These are phyloP conservation scores for Carex littledalei DNA, from an alignment of 176 grass and related monocot genomes.

Conservation along the genomic window DNA sequence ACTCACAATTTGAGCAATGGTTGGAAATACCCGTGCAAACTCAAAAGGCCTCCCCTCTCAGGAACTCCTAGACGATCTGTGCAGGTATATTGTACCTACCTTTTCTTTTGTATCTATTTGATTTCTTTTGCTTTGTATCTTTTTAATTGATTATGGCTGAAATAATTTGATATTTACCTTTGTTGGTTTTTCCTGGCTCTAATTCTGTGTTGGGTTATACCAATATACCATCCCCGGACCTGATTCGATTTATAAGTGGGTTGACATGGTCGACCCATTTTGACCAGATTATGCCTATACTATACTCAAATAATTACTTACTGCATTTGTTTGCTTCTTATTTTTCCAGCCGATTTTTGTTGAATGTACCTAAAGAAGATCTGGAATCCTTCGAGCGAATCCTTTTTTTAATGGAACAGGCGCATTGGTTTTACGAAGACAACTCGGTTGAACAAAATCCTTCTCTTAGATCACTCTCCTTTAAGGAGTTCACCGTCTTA, in stretches of 20 bases:
- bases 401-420: constrained; percentile 90
- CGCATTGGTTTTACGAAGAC: constrained; percentile 99
- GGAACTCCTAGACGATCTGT: constrained; percentile 95
- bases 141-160: not conserved
- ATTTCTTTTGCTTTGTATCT: not conserved
- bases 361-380: constrained; percentile 95
- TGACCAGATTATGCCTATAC: not conserved
- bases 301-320: not conserved
- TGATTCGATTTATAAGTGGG: not conserved
- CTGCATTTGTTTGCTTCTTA: not conserved
- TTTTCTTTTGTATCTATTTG: not conserved
- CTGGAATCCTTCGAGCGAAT: constrained; percentile 96
- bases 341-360: constrained; percentile 74
- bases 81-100: constrained; percentile 51
- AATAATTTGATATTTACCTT: not conserved
- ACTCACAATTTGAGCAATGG: constrained; percentile 1
- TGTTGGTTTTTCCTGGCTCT: constrained; percentile 18
- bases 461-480: constrained; percentile 88
- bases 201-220: not conserved
- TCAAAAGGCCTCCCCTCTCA: constrained; percentile 49
- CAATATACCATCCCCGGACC: not conserved
- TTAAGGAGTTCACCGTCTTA: constrained; percentile 87
- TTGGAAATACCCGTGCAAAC: constrained; percentile 18
- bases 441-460: constrained; percentile 92
- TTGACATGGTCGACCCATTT: not conserved